Evolutionary conservation across 495 filamentous ascomycete species (phyloP), one percentile per base, ranked within the genome.

Genomic region (Lasiosphaeriaceae sp.): DNA sequence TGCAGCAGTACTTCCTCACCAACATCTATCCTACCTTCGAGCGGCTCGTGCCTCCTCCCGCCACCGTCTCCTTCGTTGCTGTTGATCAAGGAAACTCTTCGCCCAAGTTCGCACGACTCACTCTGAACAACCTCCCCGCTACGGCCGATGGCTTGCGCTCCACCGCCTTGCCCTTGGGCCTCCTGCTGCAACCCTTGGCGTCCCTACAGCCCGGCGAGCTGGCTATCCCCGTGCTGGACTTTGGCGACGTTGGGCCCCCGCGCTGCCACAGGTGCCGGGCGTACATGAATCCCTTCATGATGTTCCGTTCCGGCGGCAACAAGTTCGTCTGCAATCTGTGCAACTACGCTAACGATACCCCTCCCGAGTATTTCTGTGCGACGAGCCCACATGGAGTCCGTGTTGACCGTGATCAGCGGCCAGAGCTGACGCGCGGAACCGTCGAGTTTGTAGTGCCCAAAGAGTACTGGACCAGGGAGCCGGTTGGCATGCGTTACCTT

Each of bases 201-300:
- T 83, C 84, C 22, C 79, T 90, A 46, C 88, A 93, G 66, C 79
- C 89, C 2, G 94, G 93, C 39, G 94, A 98, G 71, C 80, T 87
- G 61, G 82, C 90, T 4, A 89, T 97, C 52, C 94, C 94, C 2
- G 88, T 97, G 2, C 78, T 99, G 35, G 94, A 97, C 76, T 99
- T 97, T 75, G 94, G 94, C 41, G 92, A 97, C 52, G 73, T 76
- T 41, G 94, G 94, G 1, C 94, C 94, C 37, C 94, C 95, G 12
- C 84, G 94, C 64, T 99, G 94, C 74, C 84, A 91, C 66, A 82
- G 94, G 74, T 99, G 94, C 74, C 78, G 94, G 65, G 88, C 94
- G 14, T 99, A 99, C 71, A 96, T 99, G 72, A 99, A 99, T 66
- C 94, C 94, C 11, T 99, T 97, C 70, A 97, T 97, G 94, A 88